Evolutionary conservation across 2,329 filamentous ascomycete genomes (phyloP).

Genomic region (Colletotrichum sp.): DNA sequence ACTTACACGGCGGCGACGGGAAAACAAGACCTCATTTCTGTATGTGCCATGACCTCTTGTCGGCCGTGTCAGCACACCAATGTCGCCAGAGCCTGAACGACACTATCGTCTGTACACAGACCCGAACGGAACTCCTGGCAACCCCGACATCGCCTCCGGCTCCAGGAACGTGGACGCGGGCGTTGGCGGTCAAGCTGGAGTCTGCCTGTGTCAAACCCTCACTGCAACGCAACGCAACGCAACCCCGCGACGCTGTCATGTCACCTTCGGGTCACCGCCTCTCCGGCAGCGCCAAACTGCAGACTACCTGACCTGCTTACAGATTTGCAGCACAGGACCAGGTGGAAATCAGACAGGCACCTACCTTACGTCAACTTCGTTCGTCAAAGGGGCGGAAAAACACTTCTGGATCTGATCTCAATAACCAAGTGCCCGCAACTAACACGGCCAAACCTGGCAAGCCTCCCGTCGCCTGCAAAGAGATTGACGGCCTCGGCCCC

Average conservation of each 20-base stretch:
- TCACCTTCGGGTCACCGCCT: constrained; percentile 9
- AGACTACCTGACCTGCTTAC: not conserved
- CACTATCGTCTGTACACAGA: not conserved
- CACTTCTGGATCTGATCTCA: not conserved
- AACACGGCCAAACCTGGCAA: not conserved
- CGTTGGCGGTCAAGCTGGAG: not conserved
- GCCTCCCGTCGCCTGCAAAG: not conserved
- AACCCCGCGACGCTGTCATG: constrained; percentile 4
- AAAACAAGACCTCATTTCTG: not conserved
- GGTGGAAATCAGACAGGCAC: not conserved
- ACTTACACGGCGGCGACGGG: not conserved
- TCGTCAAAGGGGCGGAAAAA: not conserved
- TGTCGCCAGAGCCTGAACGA: not conserved
- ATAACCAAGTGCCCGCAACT: not conserved
- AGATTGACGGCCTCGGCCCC: not conserved
- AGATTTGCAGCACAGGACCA: not conserved
- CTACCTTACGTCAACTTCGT: not conserved
- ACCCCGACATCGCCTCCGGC: not conserved
- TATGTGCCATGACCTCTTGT: not conserved
- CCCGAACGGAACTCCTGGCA: not conserved
- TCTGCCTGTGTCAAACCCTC: constrained; percentile 3
- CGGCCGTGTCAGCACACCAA: not conserved
- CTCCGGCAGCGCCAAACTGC: not conserved
- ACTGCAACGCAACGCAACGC: not conserved
- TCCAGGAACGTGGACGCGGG: not conserved